Base-by-base conservation (phyloP, 148 eudicot species). In the Silene conica region DNA sequence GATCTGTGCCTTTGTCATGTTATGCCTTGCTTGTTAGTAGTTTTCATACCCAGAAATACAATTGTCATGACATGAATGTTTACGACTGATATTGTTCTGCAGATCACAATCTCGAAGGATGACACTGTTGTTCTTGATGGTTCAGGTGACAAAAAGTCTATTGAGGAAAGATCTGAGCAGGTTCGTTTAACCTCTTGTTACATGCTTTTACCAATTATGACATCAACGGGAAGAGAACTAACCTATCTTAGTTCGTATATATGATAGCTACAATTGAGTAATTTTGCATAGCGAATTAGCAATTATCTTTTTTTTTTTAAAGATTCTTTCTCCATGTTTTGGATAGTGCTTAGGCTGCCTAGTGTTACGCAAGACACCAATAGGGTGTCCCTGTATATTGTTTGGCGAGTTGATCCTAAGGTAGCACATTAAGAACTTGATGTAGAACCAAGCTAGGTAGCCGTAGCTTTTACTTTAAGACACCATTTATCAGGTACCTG, bases 141-240 rank as follows among this genome's bases (percentile, higher is more conserved):
- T 64, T 77, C 92, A 54, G 96, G 99, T 80, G 96, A 90, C 75
- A 95, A 90, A 79, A 90, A 85, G 69, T 73, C 87, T 20, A 84
- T 95, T 15, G 97, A 92, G 76, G 97, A 92, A 75, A 86, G 99
- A 86, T 92, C 92, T 83, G 97, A 92, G 63, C 98, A 90, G 93
- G 97, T 92, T 14, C 50, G 82, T 74, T 20, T 62, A 56, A 67
- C 55, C 41, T 72, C 23, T 41, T 61, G 21, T 34, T n/a, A 21
- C 15, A 18, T 43, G 54, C 54, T 48, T 48, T 48, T 48, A 48
- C 54, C 54, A 48, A 11, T 48, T 14, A 48, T 48, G 54, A 12
- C 54, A 48, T 48, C 54, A 48, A 14, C 15, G 15, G 2, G 54
- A 48, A 48, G 15, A 10, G 54, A 11, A 48, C 54, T 48, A 48